Conservation (phyloP, 208 protist species). For the Trypanosomatidae sp. region DNA sequence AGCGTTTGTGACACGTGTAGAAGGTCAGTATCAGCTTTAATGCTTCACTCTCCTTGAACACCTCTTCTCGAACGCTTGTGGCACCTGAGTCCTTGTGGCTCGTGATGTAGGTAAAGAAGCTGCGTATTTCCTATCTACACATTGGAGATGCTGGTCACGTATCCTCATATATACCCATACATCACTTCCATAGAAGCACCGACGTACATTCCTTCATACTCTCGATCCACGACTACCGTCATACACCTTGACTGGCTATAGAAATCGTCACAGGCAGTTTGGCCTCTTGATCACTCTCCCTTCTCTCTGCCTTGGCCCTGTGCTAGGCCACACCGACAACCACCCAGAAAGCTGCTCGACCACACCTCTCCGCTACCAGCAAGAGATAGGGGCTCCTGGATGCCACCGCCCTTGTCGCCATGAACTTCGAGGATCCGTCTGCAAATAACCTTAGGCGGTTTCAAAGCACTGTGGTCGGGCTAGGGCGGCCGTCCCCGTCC, state of each 20-base stretch:
- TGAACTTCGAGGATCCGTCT: constrained; percentile 76
- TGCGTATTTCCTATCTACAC: not conserved
- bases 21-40: not conserved
- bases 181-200: constrained; percentile 2
- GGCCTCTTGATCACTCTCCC: not conserved
- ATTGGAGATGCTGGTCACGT: too few relatives aligned
- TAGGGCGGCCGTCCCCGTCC: constrained; percentile 15
- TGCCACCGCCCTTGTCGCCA: constrained; percentile 11
- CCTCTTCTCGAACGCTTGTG: not conserved
- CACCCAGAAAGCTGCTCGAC: not conserved
- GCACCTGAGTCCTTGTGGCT: not conserved
- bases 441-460: constrained; percentile 55
- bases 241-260: not conserved
- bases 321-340: not conserved
- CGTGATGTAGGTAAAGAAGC: not conserved
- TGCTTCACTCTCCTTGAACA: not conserved
- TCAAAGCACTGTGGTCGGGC: constrained; percentile 3
- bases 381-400: not conserved
- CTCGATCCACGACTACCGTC: not conserved
- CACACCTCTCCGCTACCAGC: not conserved
- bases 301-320: not conserved
- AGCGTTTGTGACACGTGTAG: not conserved
- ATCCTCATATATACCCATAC: not conserved
- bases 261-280: not conserved
- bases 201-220: not conserved